Evolutionary conservation across 208 protist species (phyloP), one percentile per base, ranked within the genome.

Genomic region (Wallacemonas collosoma): DNA sequence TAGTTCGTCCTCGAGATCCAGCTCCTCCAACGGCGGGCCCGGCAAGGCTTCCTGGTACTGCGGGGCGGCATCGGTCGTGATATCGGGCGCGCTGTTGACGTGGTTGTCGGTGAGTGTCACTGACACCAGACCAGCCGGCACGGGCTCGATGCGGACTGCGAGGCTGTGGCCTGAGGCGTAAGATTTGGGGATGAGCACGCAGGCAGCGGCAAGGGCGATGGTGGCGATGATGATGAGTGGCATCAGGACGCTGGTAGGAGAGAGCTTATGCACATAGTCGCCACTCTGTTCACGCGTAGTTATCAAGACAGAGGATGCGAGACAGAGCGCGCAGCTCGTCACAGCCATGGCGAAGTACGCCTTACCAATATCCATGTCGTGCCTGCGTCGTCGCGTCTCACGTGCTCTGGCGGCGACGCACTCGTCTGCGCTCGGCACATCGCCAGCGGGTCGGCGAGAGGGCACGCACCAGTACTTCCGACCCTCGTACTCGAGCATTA

Each of bases 1-100:
- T 26, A 26, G 26, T 26, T 26, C 26, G 26, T 26, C 26, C 0
- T 62, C 35, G 26, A 8, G 38, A n/a, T 2, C 40, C 41, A 65
- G 60, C n/a, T 65, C 60, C 5, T 65, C 41, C 60, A 65, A 35
- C 36, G 60, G 60, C 5, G 60, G 60, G 40, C 60, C 60, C 14
- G 60, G 60, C 9, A 65, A 35, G 9, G 60, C 60, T 17, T 65
- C 60, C 60, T 65, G 60, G n/a, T 65, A 65, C 60, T 9, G 41
- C 17, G 14, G 11, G 7, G 1, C 4, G 41, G 26, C 26, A 26
- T 26, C 26, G 26, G 26, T 26, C 26, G 26, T 26, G 26, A 26
- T 26, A 26, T 26, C 26, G 26, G 26, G 26, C 26, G 26, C 26
- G 0, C 26, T 26, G 6, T 35, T 50, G 60, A 12, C 41, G 38